phyloP scores from a whole-genome alignment of 352 stramenopile genomes.

The Phytophthora macrochlamydospora region DNA sequence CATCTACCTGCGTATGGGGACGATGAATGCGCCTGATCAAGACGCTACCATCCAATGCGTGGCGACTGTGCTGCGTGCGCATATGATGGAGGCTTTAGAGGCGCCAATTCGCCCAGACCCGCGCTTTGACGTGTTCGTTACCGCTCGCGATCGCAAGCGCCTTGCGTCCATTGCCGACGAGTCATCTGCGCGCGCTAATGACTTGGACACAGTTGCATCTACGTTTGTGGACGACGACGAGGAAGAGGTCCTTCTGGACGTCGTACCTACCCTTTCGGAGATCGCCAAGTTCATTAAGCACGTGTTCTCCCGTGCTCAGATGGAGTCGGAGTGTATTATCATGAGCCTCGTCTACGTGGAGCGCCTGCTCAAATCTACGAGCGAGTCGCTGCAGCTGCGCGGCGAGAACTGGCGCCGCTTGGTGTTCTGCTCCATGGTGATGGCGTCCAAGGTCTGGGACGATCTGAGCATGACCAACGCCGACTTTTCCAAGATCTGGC shows the following conservation, averaged over 20 bases:
- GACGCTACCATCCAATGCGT: conserved; percentile 96
- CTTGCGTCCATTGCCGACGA: conserved; percentile 33
- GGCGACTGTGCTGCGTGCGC: conserved; percentile 94
- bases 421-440: conserved; percentile 96
- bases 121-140: conserved; percentile 79
- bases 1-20: conserved; percentile 92
- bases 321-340: conserved; percentile 98
- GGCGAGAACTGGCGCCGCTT: conserved; percentile 94
- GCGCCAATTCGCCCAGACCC: conserved; percentile 52
- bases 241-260: conserved; percentile 36
- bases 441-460: conserved; percentile 98
- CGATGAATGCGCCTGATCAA: conserved; percentile 96
- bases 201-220: conserved; percentile 33
- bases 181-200: background rate
- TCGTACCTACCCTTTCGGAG: conserved; percentile 87
- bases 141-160: conserved; percentile 44
- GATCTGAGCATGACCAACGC: conserved; percentile 98
- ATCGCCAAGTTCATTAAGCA: conserved; percentile 94
- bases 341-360: conserved; percentile 98
- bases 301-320: conserved; percentile 90
- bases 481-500: conserved; percentile 95
- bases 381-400: conserved; percentile 74
- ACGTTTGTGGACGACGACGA: conserved; percentile 32
- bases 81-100: conserved; percentile 92
- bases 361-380: conserved; percentile 92